Percentiles rank a stretch among this genome's conserved stretches.
Evolutionary conservation across 768 basidiomycete species (phyloP).

Genomic region (Royoungia palumana): DNA sequence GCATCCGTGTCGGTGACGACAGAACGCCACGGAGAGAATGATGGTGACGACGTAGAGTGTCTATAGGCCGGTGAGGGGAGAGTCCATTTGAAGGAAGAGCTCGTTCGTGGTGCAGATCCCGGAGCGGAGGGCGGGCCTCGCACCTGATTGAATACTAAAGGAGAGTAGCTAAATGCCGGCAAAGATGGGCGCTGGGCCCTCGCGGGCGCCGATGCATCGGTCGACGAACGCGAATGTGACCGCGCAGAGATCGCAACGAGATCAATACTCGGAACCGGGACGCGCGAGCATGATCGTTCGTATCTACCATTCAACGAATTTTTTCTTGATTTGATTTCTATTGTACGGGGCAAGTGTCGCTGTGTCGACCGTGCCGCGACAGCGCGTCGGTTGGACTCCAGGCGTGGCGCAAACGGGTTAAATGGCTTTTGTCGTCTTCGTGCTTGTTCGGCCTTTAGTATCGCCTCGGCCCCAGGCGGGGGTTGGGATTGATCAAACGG

Average conservation of each 20-base stretch:
- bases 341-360: not conserved
- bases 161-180: slow-evolving; percentile 3
- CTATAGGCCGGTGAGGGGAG: not conserved
- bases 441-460: not conserved
- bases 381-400: not conserved
- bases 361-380: not conserved
- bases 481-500: slow-evolving; percentile 13
- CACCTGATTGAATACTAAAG: slow-evolving; percentile 3
- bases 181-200: slow-evolving; percentile 18
- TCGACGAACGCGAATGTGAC: slow-evolving; percentile 12
- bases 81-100: slow-evolving; percentile 1
- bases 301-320: not conserved
- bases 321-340: not conserved
- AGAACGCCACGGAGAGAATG: slow-evolving; percentile 5
- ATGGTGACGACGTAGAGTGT: not conserved
- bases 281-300: not conserved
- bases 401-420: too few relatives aligned
- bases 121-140: not conserved
- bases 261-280: slow-evolving; percentile 21
- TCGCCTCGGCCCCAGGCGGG: not conserved
- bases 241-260: slow-evolving; percentile 16
- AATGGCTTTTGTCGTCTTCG: not conserved
- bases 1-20: too few relatives aligned
- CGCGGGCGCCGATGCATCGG: not conserved
- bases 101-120: not conserved